phyloP scores from a whole-genome alignment of 345 rosid species.

The Triadica sebifera region DNA sequence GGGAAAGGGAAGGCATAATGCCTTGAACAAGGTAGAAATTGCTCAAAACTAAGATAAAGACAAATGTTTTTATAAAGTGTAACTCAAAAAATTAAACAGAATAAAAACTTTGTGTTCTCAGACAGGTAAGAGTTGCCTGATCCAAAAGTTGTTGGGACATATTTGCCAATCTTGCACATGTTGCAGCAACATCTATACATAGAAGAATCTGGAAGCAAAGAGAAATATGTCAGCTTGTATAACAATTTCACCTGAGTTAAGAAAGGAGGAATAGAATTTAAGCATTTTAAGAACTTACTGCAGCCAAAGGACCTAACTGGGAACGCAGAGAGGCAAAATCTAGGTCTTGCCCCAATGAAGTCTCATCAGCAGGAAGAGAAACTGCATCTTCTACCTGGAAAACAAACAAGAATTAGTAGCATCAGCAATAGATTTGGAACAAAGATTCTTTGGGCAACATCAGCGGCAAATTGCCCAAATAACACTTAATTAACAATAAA shows the following conservation, averaged over 20 bases:
- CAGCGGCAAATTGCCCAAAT: not conserved
- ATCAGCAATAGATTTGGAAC: not conserved
- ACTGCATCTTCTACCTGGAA: conserved; percentile 80
- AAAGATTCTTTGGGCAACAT: not conserved
- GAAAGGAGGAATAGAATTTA: conserved; percentile 17
- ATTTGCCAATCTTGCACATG: conserved; percentile 73
- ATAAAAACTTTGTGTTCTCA: conserved; percentile 16
- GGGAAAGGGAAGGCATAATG: not conserved
- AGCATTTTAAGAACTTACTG: conserved; percentile 52
- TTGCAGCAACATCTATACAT: conserved; percentile 87
- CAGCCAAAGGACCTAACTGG: conserved; percentile 80
- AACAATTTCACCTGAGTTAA: conserved; percentile 7
- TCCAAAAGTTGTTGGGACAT: conserved; percentile 78
- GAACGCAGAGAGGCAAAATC: conserved; percentile 70
- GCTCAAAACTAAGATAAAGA: conserved; percentile 5
- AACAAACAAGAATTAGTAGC: conserved; percentile 14
- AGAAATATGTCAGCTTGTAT: conserved; percentile 24
- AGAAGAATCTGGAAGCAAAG: conserved; percentile 73
- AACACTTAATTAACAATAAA: not conserved
- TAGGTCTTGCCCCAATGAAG: conserved; percentile 65
- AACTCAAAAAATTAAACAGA: not conserved
- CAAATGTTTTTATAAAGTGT: not conserved
- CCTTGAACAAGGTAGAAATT: not conserved
- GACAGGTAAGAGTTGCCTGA: conserved; percentile 51
- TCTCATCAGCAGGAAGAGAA: conserved; percentile 75